Evolutionary conservation across 169 alveolate species (phyloP).

Genomic region (Sarcocystis neurona): DNA sequence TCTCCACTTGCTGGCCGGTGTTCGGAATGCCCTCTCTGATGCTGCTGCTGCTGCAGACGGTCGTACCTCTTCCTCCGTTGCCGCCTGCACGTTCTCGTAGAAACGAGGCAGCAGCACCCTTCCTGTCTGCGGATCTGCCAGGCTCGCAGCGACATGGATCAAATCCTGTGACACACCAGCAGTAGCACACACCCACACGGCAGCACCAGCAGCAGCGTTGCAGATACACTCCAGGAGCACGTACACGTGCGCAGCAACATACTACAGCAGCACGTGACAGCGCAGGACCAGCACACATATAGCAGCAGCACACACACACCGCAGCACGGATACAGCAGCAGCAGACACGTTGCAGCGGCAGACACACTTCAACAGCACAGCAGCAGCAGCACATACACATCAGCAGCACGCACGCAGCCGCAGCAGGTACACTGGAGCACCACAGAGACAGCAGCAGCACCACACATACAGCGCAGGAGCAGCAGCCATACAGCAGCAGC

Average conservation of each 20-base stretch:
- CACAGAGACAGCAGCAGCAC: no score
- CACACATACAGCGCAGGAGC: no score
- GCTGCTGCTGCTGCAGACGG: no score
- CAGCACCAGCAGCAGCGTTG: neutral
- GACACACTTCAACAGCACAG: neutral
- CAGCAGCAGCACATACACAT: no score
- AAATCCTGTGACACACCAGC: conserved; percentile 38
- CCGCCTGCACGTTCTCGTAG: conserved; percentile 53
- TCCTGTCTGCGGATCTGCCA: conserved; percentile 46
- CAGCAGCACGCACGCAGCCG: no score
- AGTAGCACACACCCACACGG: neutral
- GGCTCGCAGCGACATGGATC: conserved; percentile 38
- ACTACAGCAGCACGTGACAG: neutral
- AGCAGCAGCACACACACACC: neutral
- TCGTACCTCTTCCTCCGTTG: conserved; percentile 38
- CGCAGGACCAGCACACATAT: neutral
- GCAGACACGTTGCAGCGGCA: neutral
- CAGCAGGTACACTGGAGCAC: no score
- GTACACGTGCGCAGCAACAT: neutral
- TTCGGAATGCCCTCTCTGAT: no score
- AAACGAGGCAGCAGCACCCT: conserved; percentile 50
- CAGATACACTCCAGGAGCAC: no score
- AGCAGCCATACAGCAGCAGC: no score
- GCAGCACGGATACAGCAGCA: neutral
- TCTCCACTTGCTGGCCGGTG: conserved; percentile 14